Evolutionary conservation across 352 stramenopile species (phyloP), one percentile per base, ranked within the genome.

Genomic region (Phytophthora pini): DNA sequence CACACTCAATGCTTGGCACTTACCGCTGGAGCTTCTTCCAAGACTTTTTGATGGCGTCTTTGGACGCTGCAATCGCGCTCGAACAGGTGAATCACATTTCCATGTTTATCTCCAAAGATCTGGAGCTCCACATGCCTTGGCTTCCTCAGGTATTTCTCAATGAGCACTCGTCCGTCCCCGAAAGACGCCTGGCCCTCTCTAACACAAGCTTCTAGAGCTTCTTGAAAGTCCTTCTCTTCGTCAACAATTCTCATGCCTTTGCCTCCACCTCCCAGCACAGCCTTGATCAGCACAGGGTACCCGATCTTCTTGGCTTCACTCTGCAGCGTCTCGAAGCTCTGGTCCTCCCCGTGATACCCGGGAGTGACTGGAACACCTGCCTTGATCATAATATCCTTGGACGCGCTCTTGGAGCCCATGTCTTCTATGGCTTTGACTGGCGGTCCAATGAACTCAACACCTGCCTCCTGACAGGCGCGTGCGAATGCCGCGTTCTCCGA

Each of bases 271-370:
- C 93, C 93, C 31, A 95, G 77, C 31, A 96, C 87, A 5, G 93
- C 93, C 73, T 98, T 98, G 57, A 98, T 93, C 47, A 98, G 84
- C 51, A 98, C 85, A 0, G 93, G 93, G 68, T 97, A 98, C 2
- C 94, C 94, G 38, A 98, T 97, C 60, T 88, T 80, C 17, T 75
- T 72, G 3, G 94, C 90, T 57, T 97, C 91, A 15, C 61, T 68
- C 58, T 90, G 63, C 8, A 97, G 71, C 22, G 74, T 84, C 54
- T 87, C 88, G 43, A 93, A 76, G 38, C 65, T 84, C 74, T 98
- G 92, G 64, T 97, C 88, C 31, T 87, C 87, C 17, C 94, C 94
- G 67, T 97, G 89, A 70, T 98, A 98, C 12, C 93, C 91, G 10
- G 92, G 93, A 8, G 84, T 97, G 29, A 96, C 88, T 3, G 88